These are phyloP conservation scores for Cytospora piceae DNA, from an alignment of 2,329 filamentous ascomycete species.

Conservation along the genomic window DNA sequence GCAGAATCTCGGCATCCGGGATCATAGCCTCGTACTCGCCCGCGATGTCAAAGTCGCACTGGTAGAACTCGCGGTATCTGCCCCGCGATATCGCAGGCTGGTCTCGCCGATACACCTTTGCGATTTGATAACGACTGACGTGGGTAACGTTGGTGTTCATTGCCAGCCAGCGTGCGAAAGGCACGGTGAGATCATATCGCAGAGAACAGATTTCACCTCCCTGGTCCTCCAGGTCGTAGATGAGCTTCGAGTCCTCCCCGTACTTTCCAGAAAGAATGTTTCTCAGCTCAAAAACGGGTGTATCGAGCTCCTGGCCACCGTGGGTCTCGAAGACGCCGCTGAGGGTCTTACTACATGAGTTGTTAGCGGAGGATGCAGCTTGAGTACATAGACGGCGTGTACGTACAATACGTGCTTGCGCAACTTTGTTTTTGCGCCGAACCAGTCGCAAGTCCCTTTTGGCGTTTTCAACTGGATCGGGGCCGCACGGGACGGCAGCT, in stretches of 20 bases:
- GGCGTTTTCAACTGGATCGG: constrained; percentile 69
- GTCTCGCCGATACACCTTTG: constrained; percentile 60
- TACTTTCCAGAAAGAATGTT: constrained; percentile 60
- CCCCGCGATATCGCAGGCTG: constrained; percentile 87
- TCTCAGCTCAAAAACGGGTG: constrained; percentile 75
- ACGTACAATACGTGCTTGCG: constrained; percentile 66
- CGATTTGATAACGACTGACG: constrained; percentile 94
- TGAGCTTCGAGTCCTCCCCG: constrained; percentile 53
- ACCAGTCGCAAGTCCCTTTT: constrained; percentile 77
- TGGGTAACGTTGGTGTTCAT: constrained; percentile 82
- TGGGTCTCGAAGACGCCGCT: constrained; percentile 72
- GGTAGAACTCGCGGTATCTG: constrained; percentile 93
- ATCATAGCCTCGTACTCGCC: constrained; percentile 88
- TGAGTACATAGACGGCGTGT: background rate
- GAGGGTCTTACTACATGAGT: constrained; percentile 50
- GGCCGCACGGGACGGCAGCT: background rate
- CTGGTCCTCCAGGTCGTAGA: constrained; percentile 83
- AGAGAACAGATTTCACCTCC: constrained; percentile 81
- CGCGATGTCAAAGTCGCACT: constrained; percentile 96
- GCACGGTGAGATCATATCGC: constrained; percentile 80
- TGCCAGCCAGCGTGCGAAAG: constrained; percentile 88
- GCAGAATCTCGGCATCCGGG: constrained; percentile 85
- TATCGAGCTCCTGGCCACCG: constrained; percentile 72
- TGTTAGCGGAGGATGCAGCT: background rate
- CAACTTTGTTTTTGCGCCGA: constrained; percentile 68